Base-by-base conservation (phyloP, 2,329 filamentous ascomycete species). In the Stenocarpella maydis region DNA sequence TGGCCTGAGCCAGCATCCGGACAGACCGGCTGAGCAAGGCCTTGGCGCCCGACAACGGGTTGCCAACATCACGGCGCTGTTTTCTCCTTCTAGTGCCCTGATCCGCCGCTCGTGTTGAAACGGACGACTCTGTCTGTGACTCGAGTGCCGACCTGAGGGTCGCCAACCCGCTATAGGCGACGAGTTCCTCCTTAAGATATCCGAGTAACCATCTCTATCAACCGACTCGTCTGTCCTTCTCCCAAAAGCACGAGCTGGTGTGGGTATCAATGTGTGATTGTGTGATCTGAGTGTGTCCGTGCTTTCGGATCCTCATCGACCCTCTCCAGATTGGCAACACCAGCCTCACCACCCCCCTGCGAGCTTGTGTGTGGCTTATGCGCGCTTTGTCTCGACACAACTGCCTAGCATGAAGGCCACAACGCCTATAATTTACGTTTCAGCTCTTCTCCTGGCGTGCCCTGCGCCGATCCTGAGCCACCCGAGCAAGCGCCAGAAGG, bases 371-470 rank as follows among this genome's bases (percentile, higher is more conserved):
- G 58, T 61, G 58, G 28, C 58, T 61, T 45, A 49, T 49, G 28
- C 26, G 7, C 41, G 43, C 41, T 14, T 26, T 34, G 58, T 47
- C n/a, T 47, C 28, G 28, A 47, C 26, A 47, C 19, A 34, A 26
- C 28, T 61, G 39, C 41, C 39, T 26, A 61, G 37, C 17, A 61
- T 61, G 58, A 47, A 19, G 14, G 12, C 41, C 58, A 61, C 24
- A 10, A 21, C 41, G 19, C 6, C 55, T 26, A 8, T 34, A 8
- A 3, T n/a, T 17, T 21, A 21, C 9, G 19, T 61, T 47, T 24
- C 58, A 61, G 58, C 41, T 12, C 58, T 61, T 12, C 58, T 61
- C 3, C 58, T 61, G 58, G 17, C 58, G 19, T 61, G 58, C 41
- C 17, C 47, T 43, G 43, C 19, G 58, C 41, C 58, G 58, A 45